phyloP scores from a whole-genome alignment of 2,329 filamentous ascomycete species.

The Exophiala dermatitidis region DNA sequence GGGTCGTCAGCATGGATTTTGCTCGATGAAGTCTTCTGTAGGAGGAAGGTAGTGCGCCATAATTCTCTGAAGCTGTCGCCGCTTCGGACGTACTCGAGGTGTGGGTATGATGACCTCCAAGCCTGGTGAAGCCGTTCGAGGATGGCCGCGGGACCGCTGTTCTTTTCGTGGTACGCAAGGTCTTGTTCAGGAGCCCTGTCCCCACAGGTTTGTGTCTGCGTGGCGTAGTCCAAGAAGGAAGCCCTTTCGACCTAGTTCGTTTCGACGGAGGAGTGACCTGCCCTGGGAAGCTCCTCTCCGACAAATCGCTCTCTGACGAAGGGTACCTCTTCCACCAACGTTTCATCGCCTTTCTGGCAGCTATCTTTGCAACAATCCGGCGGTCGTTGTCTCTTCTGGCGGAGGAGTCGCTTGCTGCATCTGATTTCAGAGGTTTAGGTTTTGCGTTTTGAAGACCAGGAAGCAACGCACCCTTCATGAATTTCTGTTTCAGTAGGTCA shows the following conservation, averaged over 20 bases:
- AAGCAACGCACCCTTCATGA: background rate
- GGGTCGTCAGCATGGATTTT: constrained; percentile 43
- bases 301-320: constrained; percentile 16
- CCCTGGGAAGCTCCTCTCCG: constrained; percentile 9
- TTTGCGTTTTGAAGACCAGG: background rate
- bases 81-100: background rate
- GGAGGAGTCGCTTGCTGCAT: background rate
- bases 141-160: constrained; percentile 1
- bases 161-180: background rate
- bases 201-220: constrained; percentile 2
- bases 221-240: background rate
- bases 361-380: constrained; percentile 33
- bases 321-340: constrained; percentile 30
- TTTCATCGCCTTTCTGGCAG: constrained; percentile 39
- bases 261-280: background rate
- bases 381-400: background rate
- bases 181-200: constrained; percentile 2
- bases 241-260: background rate
- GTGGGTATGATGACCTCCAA: background rate
- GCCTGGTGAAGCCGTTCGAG: background rate
- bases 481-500: background rate
- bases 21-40: constrained; percentile 42
- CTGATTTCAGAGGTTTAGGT: background rate
- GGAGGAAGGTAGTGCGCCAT: constrained; percentile 40
- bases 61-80: constrained; percentile 17